phyloP scores from a whole-genome alignment of 2,329 filamentous ascomycete genomes.

The Fusarium stilboides region DNA sequence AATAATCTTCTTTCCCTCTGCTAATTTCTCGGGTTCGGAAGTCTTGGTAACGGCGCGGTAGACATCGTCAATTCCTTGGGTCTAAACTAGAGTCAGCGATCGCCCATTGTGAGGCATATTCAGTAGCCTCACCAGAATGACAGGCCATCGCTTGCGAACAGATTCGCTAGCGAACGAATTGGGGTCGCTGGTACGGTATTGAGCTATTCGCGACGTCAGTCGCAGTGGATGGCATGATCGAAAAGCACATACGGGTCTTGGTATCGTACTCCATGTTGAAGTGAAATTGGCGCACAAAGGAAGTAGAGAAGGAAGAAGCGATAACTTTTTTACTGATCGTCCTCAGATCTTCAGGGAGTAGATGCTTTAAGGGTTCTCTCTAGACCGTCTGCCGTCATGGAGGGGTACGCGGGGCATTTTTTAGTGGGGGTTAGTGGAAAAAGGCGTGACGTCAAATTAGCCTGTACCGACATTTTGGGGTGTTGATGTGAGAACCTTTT shows the following conservation, averaged over 20 bases:
- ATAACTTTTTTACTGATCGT: constrained; percentile 19
- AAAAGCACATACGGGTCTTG: constrained; percentile 73
- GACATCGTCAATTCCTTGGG: constrained; percentile 93
- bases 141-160: constrained; percentile 89
- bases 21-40: constrained; percentile 74
- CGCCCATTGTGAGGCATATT: background rate
- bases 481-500: too few species aligned
- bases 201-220: constrained; percentile 66
- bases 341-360: constrained; percentile 27
- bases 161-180: constrained; percentile 91
- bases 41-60: constrained; percentile 78
- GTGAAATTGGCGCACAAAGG: background rate
- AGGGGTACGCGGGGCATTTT: constrained; percentile 51
- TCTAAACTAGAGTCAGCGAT: constrained; percentile 65
- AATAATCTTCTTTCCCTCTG: constrained; percentile 90
- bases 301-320: background rate
- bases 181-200: constrained; percentile 84
- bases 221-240: background rate
- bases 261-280: constrained; percentile 79
- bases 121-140: constrained; percentile 81
- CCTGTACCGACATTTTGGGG: constrained; percentile 1
- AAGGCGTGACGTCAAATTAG: constrained; percentile 47
- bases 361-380: constrained; percentile 22
- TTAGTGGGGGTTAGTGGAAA: constrained; percentile 44
- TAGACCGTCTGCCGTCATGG: constrained; percentile 35